These are phyloP conservation scores for Magnaporthales sp. DNA, from an alignment of 2,329 filamentous ascomycete genomes.

Conservation along the genomic window DNA sequence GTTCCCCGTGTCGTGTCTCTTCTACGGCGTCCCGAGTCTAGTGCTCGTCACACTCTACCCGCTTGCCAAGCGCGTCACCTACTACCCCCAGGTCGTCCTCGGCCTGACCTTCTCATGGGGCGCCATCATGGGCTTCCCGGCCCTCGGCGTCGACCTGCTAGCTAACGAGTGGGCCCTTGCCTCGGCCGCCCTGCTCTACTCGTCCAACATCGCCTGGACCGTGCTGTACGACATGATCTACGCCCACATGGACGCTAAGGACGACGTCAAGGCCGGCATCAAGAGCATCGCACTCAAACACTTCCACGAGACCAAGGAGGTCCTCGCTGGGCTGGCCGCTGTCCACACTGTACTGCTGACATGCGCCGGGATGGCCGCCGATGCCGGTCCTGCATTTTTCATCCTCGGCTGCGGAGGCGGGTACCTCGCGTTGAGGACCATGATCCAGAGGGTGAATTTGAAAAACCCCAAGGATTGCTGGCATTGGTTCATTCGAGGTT, in stretches of 20 bases:
- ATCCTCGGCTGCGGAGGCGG: conserved; percentile 59
- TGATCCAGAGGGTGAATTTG: conserved; percentile 60
- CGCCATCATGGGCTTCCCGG: conserved; percentile 79
- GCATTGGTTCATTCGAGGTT: conserved; percentile 71
- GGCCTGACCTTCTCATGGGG: conserved; percentile 86
- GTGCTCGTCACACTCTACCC: conserved; percentile 69
- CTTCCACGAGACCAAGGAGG: conserved; percentile 65
- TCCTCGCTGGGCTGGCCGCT: conserved; percentile 61
- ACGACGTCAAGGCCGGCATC: conserved; percentile 79
- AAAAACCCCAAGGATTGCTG: conserved; percentile 60
- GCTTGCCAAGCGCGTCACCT: conserved; percentile 74
- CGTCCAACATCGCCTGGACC: conserved; percentile 78
- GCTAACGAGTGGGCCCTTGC: conserved; percentile 51
- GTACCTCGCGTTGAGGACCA: conserved; percentile 48
- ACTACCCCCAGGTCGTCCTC: conserved; percentile 79
- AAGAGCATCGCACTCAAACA: conserved; percentile 81
- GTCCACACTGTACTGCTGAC: conserved; percentile 62
- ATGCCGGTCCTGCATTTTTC: conserved; percentile 63
- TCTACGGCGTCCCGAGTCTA: conserved; percentile 69
- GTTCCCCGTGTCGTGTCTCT: conserved; percentile 65
- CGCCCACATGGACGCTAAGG: conserved; percentile 83
- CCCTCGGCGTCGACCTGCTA: conserved; percentile 69
- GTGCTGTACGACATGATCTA: conserved; percentile 90
- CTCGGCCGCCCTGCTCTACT: conserved; percentile 62
- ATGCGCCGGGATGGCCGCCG: conserved; percentile 57